Evolutionary conservation across 2,329 filamentous ascomycete species (phyloP).

Genomic region (Teratosphaeria viscida): DNA sequence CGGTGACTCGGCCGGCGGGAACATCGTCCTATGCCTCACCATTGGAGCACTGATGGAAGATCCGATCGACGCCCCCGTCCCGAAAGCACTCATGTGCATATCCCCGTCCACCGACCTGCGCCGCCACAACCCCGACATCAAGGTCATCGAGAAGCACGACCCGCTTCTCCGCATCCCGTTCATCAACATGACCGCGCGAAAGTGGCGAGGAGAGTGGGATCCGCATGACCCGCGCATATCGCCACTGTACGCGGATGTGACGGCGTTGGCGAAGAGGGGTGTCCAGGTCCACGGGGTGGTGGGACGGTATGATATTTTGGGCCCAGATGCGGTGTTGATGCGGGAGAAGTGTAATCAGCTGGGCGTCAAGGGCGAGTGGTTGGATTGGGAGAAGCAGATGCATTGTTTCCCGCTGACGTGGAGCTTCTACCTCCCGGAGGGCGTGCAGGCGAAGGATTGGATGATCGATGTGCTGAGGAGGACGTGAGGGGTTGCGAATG

Average conservation of each 20-base stretch:
- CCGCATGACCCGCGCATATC: slow-evolving; percentile 38
- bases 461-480: slow-evolving; percentile 27
- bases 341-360: slow-evolving; percentile 34
- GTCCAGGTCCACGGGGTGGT: slow-evolving; percentile 44
- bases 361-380: slow-evolving; percentile 43
- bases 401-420: slow-evolving; percentile 48
- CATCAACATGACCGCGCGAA: slow-evolving; percentile 32
- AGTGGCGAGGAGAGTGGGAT: slow-evolving; percentile 34
- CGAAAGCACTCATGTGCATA: slow-evolving; percentile 34
- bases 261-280: slow-evolving; percentile 26
- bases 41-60: slow-evolving; percentile 29
- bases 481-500: not conserved
- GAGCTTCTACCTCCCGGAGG: slow-evolving; percentile 39
- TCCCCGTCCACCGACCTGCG: slow-evolving; percentile 42
- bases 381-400: slow-evolving; percentile 51
- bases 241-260: slow-evolving; percentile 38
- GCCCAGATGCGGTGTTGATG: slow-evolving; percentile 42
- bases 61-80: slow-evolving; percentile 13
- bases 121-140: slow-evolving; percentile 36
- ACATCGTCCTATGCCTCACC: slow-evolving; percentile 37
- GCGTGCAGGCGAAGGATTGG: slow-evolving; percentile 37
- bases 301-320: slow-evolving; percentile 43
- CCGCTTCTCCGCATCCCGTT: slow-evolving; percentile 36
- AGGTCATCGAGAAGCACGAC: slow-evolving; percentile 31
- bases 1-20: slow-evolving; percentile 48